Percentiles rank a stretch among this genome's conserved stretches.
Evolutionary conservation across 257 asterid species (phyloP).

Genomic region (Capsicum pubescens): DNA sequence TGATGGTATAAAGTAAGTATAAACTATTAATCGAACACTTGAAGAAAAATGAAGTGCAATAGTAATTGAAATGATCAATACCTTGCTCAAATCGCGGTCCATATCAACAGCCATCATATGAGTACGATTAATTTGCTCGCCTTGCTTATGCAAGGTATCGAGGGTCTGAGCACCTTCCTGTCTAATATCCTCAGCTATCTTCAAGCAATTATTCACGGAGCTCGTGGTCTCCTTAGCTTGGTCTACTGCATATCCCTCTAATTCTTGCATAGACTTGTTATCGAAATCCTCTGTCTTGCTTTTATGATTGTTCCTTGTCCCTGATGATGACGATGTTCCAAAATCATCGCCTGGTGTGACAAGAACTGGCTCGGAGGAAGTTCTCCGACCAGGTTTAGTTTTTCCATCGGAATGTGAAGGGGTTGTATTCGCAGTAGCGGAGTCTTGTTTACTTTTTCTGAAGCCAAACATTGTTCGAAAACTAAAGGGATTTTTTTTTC

Average conservation of each 20-base stretch:
- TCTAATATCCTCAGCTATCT: slow-evolving; percentile 84
- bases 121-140: slow-evolving; percentile 91
- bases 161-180: slow-evolving; percentile 71
- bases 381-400: slow-evolving; percentile 54
- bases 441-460: slow-evolving; percentile 47
- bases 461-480: slow-evolving; percentile 73
- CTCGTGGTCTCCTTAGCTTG: slow-evolving; percentile 78
- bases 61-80: slow-evolving; percentile 21
- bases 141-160: slow-evolving; percentile 81
- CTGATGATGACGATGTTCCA: slow-evolving; percentile 42
- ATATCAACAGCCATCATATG: slow-evolving; percentile 89
- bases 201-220: slow-evolving; percentile 71
- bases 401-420: slow-evolving; percentile 47
- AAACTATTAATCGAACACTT: not conserved
- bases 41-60: not conserved
- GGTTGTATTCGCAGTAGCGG: slow-evolving; percentile 43
- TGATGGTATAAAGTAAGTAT: not conserved
- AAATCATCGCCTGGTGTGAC: slow-evolving; percentile 46
- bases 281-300: slow-evolving; percentile 48
- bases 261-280: slow-evolving; percentile 80
- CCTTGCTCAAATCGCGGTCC: slow-evolving; percentile 87
- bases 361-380: slow-evolving; percentile 73
- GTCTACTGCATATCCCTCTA: slow-evolving; percentile 76
- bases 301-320: slow-evolving; percentile 40
- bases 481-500: not conserved